Percentiles rank a stretch among this genome's conserved stretches.
phyloP scores from a whole-genome alignment of 1,284 basidiomycete species.

The Veloboletus limbatus region DNA sequence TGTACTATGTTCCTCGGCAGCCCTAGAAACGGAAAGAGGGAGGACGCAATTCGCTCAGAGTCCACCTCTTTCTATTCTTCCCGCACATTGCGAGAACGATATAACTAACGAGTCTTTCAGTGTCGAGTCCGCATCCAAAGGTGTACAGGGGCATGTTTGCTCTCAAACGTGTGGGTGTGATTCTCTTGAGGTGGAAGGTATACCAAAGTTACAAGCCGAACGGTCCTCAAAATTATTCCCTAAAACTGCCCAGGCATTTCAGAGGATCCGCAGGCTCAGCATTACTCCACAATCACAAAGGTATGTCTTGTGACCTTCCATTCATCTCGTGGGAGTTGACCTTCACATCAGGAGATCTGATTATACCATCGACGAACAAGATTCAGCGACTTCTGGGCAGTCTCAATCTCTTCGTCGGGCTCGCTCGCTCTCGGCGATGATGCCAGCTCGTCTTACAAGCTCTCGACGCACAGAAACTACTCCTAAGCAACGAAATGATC shows the following conservation, averaged over 20 bases:
- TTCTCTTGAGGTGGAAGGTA: not conserved
- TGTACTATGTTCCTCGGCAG: conserved; percentile 7
- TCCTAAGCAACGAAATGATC: not conserved
- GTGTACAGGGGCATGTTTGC: not conserved
- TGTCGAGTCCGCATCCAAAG: not conserved
- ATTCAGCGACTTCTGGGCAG: not conserved
- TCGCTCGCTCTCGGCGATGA: not conserved
- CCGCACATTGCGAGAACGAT: not conserved
- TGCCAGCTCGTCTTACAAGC: conserved; percentile 1
- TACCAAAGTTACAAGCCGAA: not conserved
- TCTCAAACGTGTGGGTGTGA: not conserved
- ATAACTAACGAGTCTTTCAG: not conserved
- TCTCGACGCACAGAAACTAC: conserved; percentile 4
- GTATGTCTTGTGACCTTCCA: conserved; percentile 7
- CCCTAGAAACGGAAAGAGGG: not conserved
- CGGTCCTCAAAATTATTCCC: not conserved
- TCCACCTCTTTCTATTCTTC: not conserved
- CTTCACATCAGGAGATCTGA: conserved; percentile 1
- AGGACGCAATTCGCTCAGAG: not conserved
- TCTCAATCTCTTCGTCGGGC: conserved; percentile 2
- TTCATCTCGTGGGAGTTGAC: conserved; percentile 5
- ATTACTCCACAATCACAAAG: not conserved
- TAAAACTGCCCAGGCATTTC: not conserved
- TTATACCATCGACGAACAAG: not conserved
- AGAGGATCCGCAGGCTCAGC: conserved; percentile 3